phyloP scores from a whole-genome alignment of 345 rosid species.

The Fremontodendron californicum region DNA sequence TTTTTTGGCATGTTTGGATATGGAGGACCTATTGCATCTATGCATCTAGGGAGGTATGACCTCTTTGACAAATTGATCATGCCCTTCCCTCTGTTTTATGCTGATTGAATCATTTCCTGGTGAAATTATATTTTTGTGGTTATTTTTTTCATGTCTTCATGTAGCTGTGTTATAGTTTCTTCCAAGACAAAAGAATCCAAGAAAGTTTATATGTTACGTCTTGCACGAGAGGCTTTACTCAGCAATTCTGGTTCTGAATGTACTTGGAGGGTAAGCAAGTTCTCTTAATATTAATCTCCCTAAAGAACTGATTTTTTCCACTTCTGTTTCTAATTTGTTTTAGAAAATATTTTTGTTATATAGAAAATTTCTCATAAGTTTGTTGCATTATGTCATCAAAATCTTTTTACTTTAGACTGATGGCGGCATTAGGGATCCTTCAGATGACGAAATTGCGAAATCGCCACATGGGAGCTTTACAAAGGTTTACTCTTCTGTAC shows the following conservation, averaged over 20 bases:
- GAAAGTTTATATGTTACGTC: conserved; percentile 49
- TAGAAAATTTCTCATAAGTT: background rate
- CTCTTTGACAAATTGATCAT: background rate
- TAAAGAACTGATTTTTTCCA: no score
- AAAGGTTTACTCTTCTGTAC: conserved; percentile 31
- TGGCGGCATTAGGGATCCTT: conserved; percentile 60
- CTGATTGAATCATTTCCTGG: background rate
- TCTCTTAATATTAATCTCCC: conserved; percentile 2
- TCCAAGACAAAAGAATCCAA: conserved; percentile 57
- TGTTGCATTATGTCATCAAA: conserved; percentile 8
- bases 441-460: conserved; percentile 36
- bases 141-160: background rate
- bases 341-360: background rate
- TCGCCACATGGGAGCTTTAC: conserved; percentile 70
- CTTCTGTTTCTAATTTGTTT: no score
- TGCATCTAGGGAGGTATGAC: conserved; percentile 55
- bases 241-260: conserved; percentile 28
- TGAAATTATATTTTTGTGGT: conserved; percentile 3
- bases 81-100: background rate
- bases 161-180: conserved; percentile 56
- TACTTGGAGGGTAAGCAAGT: conserved; percentile 50
- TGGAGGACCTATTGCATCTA: conserved; percentile 57
- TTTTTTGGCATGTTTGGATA: conserved; percentile 64
- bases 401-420: conserved; percentile 33
- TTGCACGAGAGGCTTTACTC: conserved; percentile 49